These are phyloP conservation scores for Phascolomyces articulosus DNA, from an alignment of 371 early-diverging fungal genomes.

Conservation along the genomic window DNA sequence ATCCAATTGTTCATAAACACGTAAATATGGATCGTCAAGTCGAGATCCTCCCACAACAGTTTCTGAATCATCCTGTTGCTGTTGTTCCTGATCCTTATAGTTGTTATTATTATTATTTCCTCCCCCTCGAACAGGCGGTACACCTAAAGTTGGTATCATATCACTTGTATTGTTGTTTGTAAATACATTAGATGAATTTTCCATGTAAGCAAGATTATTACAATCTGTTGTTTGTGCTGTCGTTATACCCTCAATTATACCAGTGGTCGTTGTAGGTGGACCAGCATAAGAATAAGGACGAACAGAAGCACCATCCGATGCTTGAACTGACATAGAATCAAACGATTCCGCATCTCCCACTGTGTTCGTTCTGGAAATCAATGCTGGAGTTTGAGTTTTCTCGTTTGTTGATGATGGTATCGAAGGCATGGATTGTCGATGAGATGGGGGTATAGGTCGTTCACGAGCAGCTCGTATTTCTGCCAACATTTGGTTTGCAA, in stretches of 20 bases:
- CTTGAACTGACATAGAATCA: slow-evolving; percentile 14
- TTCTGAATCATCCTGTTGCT: background rate
- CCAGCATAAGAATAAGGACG: background rate
- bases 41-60: background rate
- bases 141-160: background rate
- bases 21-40: background rate
- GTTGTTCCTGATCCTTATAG: too few relatives aligned
- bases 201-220: background rate
- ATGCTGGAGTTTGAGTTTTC: background rate
- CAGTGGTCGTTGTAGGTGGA: too few relatives aligned
- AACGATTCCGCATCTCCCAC: slow-evolving; percentile 2
- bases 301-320: slow-evolving; percentile 4
- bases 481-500: slow-evolving; percentile 80
- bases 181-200: background rate
- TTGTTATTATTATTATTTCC: background rate
- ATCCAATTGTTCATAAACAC: background rate
- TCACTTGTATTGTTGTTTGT: background rate
- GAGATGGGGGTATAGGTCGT: background rate
- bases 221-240: background rate
- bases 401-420: slow-evolving; percentile 4
- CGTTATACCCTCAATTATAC: too few relatives aligned
- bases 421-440: slow-evolving; percentile 9
- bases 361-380: background rate
- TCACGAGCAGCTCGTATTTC: slow-evolving; percentile 64
- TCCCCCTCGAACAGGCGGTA: background rate